Evolutionary conservation across 2,329 filamentous ascomycete species (phyloP).

Genomic region (Exophiala calicioides): DNA sequence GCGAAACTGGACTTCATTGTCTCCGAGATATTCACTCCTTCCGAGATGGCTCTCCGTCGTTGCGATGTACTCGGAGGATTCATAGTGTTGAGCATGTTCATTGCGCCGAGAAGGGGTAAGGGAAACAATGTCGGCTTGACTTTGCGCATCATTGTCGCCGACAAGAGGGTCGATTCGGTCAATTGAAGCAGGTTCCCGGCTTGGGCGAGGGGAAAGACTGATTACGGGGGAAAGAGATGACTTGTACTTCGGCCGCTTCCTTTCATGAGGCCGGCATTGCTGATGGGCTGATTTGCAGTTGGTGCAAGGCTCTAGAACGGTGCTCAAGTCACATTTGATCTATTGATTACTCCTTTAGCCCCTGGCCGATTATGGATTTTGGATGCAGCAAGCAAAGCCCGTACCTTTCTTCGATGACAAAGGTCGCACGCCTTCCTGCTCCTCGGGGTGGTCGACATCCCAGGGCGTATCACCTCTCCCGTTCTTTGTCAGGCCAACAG

Average conservation of each 20-base stretch:
- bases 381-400: background rate
- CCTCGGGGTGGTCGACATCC: too few relatives aligned
- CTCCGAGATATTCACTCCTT: conserved; percentile 14
- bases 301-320: conserved; percentile 1
- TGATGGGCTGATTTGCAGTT: conserved; percentile 10
- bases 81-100: background rate
- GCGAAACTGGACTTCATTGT: conserved; percentile 9
- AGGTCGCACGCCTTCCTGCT: conserved; percentile 10
- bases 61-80: conserved; percentile 14
- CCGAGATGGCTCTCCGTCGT: conserved; percentile 14
- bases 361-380: too few relatives aligned
- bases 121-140: background rate
- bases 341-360: too few relatives aligned
- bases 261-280: conserved; percentile 9
- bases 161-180: background rate
- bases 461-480: too few relatives aligned
- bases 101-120: background rate
- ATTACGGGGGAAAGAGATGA: background rate
- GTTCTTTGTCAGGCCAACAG: too few relatives aligned
- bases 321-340: conserved; percentile 17
- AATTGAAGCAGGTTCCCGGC: background rate
- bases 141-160: background rate
- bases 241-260: conserved; percentile 13
- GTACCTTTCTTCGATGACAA: conserved; percentile 18
- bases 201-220: background rate